Evolutionary conservation across 306 rosid species (phyloP).

Genomic region (Quercus ilex): DNA sequence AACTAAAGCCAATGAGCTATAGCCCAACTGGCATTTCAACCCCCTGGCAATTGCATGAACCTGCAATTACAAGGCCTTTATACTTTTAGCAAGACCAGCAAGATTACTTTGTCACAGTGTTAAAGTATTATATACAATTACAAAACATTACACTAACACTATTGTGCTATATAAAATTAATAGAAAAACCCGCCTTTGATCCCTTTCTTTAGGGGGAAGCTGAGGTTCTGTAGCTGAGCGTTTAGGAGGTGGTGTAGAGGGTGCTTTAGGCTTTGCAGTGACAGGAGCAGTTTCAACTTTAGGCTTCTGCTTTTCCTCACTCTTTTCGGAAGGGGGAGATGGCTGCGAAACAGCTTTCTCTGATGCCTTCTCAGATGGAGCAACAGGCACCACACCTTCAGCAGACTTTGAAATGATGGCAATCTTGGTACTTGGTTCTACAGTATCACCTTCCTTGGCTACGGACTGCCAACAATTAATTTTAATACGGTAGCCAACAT

Average conservation of each 20-base stretch:
- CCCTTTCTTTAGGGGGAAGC: constrained; percentile 79
- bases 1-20: no score
- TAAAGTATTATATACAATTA: constrained; percentile 5
- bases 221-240: constrained; percentile 74
- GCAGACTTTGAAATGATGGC: constrained; percentile 79
- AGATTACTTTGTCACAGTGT: background rate
- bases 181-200: constrained; percentile 48
- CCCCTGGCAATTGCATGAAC: constrained; percentile 19
- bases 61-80: constrained; percentile 31
- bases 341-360: constrained; percentile 46
- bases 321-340: constrained; percentile 34
- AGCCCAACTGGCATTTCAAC: no score
- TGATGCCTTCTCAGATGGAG: constrained; percentile 56
- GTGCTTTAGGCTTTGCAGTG: constrained; percentile 42
- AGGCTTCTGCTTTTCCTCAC: constrained; percentile 50
- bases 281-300: constrained; percentile 42
- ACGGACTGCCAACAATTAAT: constrained; percentile 46
- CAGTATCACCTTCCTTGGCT: constrained; percentile 86
- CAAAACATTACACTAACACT: background rate
- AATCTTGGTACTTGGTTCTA: constrained; percentile 78
- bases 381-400: constrained; percentile 68
- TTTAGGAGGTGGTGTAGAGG: constrained; percentile 39
- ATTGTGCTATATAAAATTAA: background rate
- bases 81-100: constrained; percentile 5
- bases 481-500: constrained; percentile 1